phyloP scores from a whole-genome alignment of 768 basidiomycete species.

The Suillus variegatus region DNA sequence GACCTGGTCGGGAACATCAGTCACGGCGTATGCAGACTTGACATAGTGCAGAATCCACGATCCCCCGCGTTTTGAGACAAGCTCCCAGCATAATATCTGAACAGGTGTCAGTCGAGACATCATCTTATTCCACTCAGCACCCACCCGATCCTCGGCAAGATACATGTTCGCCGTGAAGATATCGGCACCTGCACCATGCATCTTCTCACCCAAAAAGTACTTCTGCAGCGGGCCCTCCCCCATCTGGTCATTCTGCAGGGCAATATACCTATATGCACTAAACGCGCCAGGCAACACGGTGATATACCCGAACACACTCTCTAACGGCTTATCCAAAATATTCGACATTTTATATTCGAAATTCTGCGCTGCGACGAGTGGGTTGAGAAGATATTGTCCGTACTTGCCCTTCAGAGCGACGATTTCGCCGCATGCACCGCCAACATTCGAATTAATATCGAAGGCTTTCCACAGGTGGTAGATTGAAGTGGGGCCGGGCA shows the following conservation, averaged over 20 bases:
- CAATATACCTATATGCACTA: conserved; percentile 89
- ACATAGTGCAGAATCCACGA: conserved; percentile 96
- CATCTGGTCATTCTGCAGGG: conserved; percentile 78
- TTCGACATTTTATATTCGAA: conserved; percentile 96
- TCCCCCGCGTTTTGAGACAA: conserved; percentile 90
- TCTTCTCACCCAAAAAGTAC: conserved; percentile 96
- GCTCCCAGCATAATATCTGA: conserved; percentile 94
- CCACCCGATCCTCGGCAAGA: conserved; percentile 82
- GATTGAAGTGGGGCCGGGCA: conserved; percentile 85
- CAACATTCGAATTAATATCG: conserved; percentile 88
- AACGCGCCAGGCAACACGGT: conserved; percentile 93
- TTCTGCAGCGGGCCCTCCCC: conserved; percentile 92
- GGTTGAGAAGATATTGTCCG: conserved; percentile 78
- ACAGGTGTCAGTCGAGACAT: conserved; percentile 16
- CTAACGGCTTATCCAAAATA: conserved; percentile 90
- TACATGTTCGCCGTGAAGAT: conserved; percentile 98
- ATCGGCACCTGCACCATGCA: conserved; percentile 86
- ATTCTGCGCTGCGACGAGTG: conserved; percentile 88
- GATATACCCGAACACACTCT: conserved; percentile 91
- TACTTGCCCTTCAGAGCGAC: conserved; percentile 89
- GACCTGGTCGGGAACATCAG: conserved; percentile 91
- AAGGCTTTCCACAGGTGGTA: conserved; percentile 97
- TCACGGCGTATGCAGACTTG: conserved; percentile 90
- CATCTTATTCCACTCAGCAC: conserved; percentile 19
- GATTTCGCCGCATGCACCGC: conserved; percentile 95